Percentiles rank a stretch among this genome's conserved stretches.
Conservation (phyloP, 371 early-diverging fungal genomes). For the Mortierella sp. region DNA sequence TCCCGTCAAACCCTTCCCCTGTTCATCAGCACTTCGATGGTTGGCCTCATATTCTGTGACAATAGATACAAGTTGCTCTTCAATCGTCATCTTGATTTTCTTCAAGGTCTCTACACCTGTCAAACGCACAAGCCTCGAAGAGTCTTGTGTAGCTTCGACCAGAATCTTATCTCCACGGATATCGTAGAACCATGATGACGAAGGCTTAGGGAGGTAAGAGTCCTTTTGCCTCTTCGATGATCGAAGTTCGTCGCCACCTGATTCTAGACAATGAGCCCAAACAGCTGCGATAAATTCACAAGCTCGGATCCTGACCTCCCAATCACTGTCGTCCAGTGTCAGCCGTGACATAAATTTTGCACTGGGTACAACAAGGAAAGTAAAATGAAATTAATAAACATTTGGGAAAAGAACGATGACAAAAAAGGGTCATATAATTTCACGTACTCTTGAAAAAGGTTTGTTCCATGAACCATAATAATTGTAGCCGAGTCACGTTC, state of each 20-base stretch:
- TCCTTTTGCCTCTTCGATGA: conserved; percentile 45
- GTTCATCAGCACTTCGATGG: not conserved
- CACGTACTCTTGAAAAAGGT: conserved; percentile 56
- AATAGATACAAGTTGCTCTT: conserved; percentile 15
- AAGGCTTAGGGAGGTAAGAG: conserved; percentile 20
- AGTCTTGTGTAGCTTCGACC: conserved; percentile 59
- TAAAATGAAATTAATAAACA: not conserved
- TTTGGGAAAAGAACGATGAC: not conserved
- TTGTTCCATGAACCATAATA: conserved; percentile 54
- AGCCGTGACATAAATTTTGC: conserved; percentile 58
- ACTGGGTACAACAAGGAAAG: conserved; percentile 25
- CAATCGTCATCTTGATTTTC: conserved; percentile 38
- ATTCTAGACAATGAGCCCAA: conserved; percentile 60
- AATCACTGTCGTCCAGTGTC: conserved; percentile 68
- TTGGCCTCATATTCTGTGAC: not conserved
- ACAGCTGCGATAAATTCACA: conserved; percentile 64
- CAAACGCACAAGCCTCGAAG: conserved; percentile 39
- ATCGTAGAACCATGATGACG: conserved; percentile 60
- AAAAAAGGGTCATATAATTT: not conserved
- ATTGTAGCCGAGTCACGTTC: conserved; percentile 60
- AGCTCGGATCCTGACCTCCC: conserved; percentile 65
- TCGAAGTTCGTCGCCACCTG: conserved; percentile 22
- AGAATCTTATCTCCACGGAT: conserved; percentile 63
- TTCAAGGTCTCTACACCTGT: conserved; percentile 47
- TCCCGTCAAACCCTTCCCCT: not conserved